Percentiles rank a stretch among this genome's conserved stretches.
phyloP scores from a whole-genome alignment of 768 basidiomycete genomes.

The Phylloporus sp. region DNA sequence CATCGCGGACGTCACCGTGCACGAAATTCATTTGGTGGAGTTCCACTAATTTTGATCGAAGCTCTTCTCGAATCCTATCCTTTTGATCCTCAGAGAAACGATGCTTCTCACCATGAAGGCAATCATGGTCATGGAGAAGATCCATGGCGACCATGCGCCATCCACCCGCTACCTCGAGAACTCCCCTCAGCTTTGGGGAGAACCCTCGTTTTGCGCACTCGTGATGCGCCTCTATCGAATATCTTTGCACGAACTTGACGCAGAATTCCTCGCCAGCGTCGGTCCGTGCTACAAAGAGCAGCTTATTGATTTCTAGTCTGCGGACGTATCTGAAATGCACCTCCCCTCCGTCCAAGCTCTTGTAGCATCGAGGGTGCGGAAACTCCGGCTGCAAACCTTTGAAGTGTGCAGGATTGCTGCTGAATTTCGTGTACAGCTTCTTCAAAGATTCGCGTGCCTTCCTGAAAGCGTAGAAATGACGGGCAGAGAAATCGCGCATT shows the following conservation, averaged over 20 bases:
- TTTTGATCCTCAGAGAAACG: not conserved
- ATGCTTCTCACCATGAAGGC: not conserved
- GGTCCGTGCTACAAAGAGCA: not conserved
- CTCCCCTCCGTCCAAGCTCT: not conserved
- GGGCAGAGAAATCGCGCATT: too few relatives aligned
- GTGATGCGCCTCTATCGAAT: not conserved
- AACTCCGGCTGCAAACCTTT: not conserved
- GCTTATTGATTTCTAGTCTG: too few relatives aligned
- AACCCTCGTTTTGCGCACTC: not conserved
- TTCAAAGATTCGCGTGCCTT: not conserved
- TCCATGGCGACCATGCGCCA: slow-evolving; percentile 36
- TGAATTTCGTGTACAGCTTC: not conserved
- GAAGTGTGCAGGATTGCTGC: not conserved
- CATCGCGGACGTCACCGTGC: not conserved
- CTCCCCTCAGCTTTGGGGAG: slow-evolving; percentile 25
- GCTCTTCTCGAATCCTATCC: not conserved
- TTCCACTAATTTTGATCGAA: not conserved
- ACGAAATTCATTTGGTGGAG: not conserved
- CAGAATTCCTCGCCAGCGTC: not conserved
- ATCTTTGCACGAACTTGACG: not conserved
- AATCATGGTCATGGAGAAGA: slow-evolving; percentile 11
- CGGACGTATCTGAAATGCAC: not conserved
- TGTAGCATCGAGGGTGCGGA: not conserved
- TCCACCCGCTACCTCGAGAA: slow-evolving; percentile 27
- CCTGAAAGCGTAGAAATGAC: not conserved